Conservation (phyloP, 2,329 filamentous ascomycete species). For the Microcyclospora pomicola region DNA sequence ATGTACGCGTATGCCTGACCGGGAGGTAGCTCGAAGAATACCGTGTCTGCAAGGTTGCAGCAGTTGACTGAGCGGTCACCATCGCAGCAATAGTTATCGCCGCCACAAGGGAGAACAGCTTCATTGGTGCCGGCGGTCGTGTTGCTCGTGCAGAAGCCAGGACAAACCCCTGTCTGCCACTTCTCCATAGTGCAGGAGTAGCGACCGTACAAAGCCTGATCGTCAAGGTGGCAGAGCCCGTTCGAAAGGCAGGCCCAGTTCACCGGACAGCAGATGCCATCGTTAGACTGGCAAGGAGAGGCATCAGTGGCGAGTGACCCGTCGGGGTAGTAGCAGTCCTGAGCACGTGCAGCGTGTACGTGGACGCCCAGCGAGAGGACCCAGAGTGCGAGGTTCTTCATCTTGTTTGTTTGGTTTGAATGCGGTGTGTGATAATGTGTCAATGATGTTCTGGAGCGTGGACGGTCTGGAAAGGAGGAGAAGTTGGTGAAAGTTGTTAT, state of each 20-base stretch:
- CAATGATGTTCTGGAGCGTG: too few species aligned
- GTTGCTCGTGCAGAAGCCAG: slow-evolving; percentile 18
- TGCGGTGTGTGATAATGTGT: too few species aligned
- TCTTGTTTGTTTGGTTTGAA: too few species aligned
- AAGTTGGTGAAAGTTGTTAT: too few species aligned
- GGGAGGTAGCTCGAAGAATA: slow-evolving; percentile 8
- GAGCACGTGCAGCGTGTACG: slow-evolving; percentile 5
- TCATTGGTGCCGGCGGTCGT: slow-evolving; percentile 16
- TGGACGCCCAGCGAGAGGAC: not conserved
- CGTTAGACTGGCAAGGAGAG: slow-evolving; percentile 14
- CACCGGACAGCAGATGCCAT: slow-evolving; percentile 21
- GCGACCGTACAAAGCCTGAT: slow-evolving; percentile 15
- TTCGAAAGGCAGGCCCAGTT: slow-evolving; percentile 22
- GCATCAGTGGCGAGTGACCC: slow-evolving; percentile 15
- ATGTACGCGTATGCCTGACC: slow-evolving; percentile 9
- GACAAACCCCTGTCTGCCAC: slow-evolving; percentile 17
- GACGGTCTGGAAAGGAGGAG: too few species aligned
- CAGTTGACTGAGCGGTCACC: slow-evolving; percentile 8
- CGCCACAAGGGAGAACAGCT: slow-evolving; percentile 17
- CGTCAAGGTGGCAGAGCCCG: slow-evolving; percentile 19
- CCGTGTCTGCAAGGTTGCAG: slow-evolving; percentile 9
- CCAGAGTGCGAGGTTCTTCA: too few species aligned
- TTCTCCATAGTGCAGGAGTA: slow-evolving; percentile 23
- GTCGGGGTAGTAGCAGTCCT: slow-evolving; percentile 25
- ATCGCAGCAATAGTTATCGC: slow-evolving; percentile 22